phyloP scores from a whole-genome alignment of 2,329 filamentous ascomycete genomes.

The Arthrobotrys conoides region DNA sequence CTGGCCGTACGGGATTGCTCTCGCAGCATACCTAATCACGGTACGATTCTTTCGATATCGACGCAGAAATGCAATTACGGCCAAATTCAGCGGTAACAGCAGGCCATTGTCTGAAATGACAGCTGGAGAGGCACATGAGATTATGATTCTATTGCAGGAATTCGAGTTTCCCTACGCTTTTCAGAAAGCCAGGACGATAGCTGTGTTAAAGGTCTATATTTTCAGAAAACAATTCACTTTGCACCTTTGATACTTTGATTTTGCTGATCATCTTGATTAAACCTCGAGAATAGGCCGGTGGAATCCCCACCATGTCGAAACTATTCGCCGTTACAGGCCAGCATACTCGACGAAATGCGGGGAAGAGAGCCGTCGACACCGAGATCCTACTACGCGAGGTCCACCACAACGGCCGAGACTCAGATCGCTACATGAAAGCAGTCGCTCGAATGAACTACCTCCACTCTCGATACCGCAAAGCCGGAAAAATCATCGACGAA shows the following conservation, averaged over 20 bases:
- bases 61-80: conserved; percentile 56
- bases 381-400: conserved; percentile 70
- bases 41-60: conserved; percentile 61
- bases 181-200: conserved; percentile 63
- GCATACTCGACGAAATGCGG: conserved; percentile 67
- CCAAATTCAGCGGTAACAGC: conserved; percentile 50
- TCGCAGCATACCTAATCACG: conserved; percentile 55
- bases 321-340: conserved; percentile 70
- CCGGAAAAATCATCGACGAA: conserved; percentile 34
- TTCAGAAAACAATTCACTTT: too few species aligned
- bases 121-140: conserved; percentile 64
- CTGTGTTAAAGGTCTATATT: conserved; percentile 64
- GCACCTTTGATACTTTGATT: too few species aligned
- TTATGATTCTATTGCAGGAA: conserved; percentile 64
- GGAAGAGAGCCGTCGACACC: conserved; percentile 72
- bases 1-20: not conserved
- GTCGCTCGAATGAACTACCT: conserved; percentile 44
- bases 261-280: too few species aligned
- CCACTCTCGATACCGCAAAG: conserved; percentile 41
- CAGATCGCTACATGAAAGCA: conserved; percentile 62
- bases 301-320: conserved; percentile 71
- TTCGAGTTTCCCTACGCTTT: conserved; percentile 66
- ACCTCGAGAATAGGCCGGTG: conserved; percentile 72
- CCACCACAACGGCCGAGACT: conserved; percentile 67
- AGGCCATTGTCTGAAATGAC: conserved; percentile 65